phyloP scores from a whole-genome alignment of 306 rosid species.

The Pueraria montana region DNA sequence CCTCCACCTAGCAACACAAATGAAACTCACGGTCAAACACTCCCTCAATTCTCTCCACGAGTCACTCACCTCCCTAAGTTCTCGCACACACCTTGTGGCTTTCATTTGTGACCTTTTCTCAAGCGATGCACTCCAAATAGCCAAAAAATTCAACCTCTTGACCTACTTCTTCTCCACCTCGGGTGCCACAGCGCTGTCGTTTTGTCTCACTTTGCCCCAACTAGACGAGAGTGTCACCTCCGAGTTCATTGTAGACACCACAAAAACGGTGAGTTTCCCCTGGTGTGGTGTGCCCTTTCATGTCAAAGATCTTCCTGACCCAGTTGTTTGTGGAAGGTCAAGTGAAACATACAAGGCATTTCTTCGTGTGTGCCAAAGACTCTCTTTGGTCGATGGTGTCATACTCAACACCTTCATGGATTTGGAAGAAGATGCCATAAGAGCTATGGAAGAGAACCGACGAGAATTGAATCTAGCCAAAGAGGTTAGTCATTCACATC shows the following conservation, averaged over 20 bases:
- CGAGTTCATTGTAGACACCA: neutral
- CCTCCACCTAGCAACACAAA: neutral
- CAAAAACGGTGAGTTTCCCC: neutral
- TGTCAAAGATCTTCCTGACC: conserved; percentile 33
- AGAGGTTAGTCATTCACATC: neutral
- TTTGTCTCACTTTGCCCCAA: conserved; percentile 6
- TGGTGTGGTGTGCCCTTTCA: conserved; percentile 17
- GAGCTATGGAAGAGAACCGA: neutral
- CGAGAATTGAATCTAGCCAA: neutral
- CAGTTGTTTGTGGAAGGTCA: conserved; percentile 9
- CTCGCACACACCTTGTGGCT: neutral
- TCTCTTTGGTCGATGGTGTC: conserved; percentile 44
- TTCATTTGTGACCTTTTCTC: neutral
- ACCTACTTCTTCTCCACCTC: conserved; percentile 29
- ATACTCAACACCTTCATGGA: conserved; percentile 35
- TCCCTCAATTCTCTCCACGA: neutral
- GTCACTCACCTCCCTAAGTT: neutral
- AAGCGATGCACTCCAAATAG: conserved; percentile 21
- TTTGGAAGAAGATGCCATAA: neutral
- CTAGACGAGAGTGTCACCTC: conserved; percentile 24
- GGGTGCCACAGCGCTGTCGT: neutral
- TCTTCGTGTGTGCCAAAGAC: neutral
- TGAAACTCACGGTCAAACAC: neutral
- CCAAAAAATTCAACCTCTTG: conserved; percentile 45
- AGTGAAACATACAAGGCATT: conserved; percentile 15